These are phyloP conservation scores for Maudiozyma bulderi DNA, from an alignment of 805 yeast genomes.

Conservation along the genomic window DNA sequence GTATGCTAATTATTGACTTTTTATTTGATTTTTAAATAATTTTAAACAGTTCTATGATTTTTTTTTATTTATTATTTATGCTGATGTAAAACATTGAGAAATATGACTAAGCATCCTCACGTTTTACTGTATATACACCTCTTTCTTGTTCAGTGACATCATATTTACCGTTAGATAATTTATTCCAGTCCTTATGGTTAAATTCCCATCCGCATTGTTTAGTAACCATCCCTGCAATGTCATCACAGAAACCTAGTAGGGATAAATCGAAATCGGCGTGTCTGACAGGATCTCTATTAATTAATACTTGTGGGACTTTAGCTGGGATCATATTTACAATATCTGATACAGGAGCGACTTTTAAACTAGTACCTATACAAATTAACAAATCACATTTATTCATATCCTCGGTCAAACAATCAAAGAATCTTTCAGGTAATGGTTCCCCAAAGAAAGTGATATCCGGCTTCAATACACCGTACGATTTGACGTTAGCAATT, in stretches of 20 bases:
- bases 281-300: constrained; percentile 64
- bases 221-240: constrained; percentile 57
- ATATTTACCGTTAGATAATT: constrained; percentile 17
- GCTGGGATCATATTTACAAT: constrained; percentile 63
- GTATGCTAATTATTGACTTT: too few species aligned
- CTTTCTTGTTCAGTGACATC: constrained; percentile 18
- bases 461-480: constrained; percentile 85
- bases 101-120: constrained; percentile 1
- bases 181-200: constrained; percentile 40
- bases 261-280: constrained; percentile 75
- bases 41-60: too few species aligned
- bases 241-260: constrained; percentile 75
- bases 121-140: constrained; percentile 26
- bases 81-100: too few species aligned
- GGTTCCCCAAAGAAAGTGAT: constrained; percentile 88
- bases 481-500: constrained; percentile 33
- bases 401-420: constrained; percentile 48
- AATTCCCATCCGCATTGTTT: constrained; percentile 52
- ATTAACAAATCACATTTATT: constrained; percentile 65
- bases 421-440: constrained; percentile 61
- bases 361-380: constrained; percentile 86
- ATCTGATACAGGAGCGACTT: constrained; percentile 86
- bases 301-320: constrained; percentile 67
- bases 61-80: too few species aligned
- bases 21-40: too few species aligned